These are phyloP conservation scores for Talaromyces verruculosus DNA, from an alignment of 2,329 filamentous ascomycete species.

Conservation along the genomic window DNA sequence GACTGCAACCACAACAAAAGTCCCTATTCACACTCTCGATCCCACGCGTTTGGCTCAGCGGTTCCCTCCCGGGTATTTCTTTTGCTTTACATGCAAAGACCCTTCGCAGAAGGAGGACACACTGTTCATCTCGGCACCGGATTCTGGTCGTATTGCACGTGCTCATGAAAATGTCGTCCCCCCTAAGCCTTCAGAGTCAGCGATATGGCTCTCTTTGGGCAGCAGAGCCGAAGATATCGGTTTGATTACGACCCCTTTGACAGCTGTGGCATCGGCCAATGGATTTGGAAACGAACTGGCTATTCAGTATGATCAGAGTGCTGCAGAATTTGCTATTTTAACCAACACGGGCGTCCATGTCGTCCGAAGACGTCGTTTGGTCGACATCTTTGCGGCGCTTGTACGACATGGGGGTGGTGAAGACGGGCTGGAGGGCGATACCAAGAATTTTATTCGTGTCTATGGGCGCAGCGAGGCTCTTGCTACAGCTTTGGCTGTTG, in stretches of 20 bases:
- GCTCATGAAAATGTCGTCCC: conserved; percentile 52
- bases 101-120: conserved; percentile 60
- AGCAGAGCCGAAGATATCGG: conserved; percentile 77
- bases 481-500: conserved; percentile 87
- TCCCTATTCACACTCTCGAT: conserved; percentile 47
- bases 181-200: conserved; percentile 72
- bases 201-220: conserved; percentile 73
- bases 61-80: conserved; percentile 86
- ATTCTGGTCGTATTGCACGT: conserved; percentile 77
- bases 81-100: conserved; percentile 74
- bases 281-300: conserved; percentile 95
- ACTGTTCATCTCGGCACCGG: conserved; percentile 82
- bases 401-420: conserved; percentile 68
- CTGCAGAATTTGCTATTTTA: conserved; percentile 83
- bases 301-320: conserved; percentile 84
- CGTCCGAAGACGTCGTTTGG: conserved; percentile 76
- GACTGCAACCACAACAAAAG: conserved; percentile 49
- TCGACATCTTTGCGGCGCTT: conserved; percentile 86
- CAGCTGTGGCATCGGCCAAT: conserved; percentile 64
- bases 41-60: conserved; percentile 46
- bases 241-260: conserved; percentile 70
- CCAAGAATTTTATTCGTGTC: conserved; percentile 77
- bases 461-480: conserved; percentile 90
- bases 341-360: conserved; percentile 90
- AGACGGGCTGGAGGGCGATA: conserved; percentile 76